A percentile compares a stretch with the other conserved stretches of the same genome.
Conservation (phyloP, 2,329 filamentous ascomycete genomes). For the Fusarium stilboides region DNA sequence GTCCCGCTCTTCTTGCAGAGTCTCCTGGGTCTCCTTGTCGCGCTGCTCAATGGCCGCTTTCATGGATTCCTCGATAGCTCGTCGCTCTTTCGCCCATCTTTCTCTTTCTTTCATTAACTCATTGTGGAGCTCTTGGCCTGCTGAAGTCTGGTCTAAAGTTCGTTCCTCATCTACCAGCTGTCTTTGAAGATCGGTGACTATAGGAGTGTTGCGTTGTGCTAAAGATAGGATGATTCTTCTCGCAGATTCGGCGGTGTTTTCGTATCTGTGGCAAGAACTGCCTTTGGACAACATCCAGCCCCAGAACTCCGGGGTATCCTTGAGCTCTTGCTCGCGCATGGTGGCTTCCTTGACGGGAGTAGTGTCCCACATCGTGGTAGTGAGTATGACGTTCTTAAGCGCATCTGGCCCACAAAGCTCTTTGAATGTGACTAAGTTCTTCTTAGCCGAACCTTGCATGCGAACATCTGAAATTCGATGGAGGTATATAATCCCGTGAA, state of each 20-base stretch:
- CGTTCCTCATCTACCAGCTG: conserved; percentile 19
- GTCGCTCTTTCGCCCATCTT: not conserved
- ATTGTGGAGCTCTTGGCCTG: conserved; percentile 12
- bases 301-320: conserved; percentile 24
- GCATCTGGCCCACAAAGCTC: conserved; percentile 29
- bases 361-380: conserved; percentile 32
- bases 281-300: conserved; percentile 33
- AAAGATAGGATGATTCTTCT: conserved; percentile 7
- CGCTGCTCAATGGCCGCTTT: not conserved
- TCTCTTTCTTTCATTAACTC: conserved; percentile 15
- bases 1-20: conserved; percentile 20
- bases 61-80: conserved; percentile 8
- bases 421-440: conserved; percentile 24
- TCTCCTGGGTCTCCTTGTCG: not conserved
- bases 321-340: conserved; percentile 19
- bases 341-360: not conserved
- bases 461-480: conserved; percentile 31
- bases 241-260: conserved; percentile 13
- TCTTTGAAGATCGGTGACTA: conserved; percentile 14
- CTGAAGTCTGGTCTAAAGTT: conserved; percentile 13
- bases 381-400: conserved; percentile 12
- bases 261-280: conserved; percentile 12
- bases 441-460: conserved; percentile 34
- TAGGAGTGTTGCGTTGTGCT: not conserved
- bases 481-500: conserved; percentile 39